A percentile compares a stretch with the other conserved stretches of the same genome.
Conservation (phyloP, 805 yeast genomes). For the Nakazawaea anatomiae region DNA sequence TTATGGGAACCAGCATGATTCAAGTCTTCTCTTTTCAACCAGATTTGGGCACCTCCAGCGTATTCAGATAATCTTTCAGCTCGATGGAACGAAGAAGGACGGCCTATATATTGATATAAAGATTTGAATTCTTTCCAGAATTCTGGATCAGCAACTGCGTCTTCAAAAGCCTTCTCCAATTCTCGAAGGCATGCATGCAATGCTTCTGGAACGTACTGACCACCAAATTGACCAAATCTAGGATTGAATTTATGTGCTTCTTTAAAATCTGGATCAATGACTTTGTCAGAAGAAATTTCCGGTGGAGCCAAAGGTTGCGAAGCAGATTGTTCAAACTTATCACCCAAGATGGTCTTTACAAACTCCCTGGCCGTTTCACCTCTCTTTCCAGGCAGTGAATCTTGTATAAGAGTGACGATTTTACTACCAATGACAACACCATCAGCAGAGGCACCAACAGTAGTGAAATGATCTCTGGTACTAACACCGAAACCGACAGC, state of each 20-base stretch:
- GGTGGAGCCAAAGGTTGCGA: background rate
- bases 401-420: constrained; percentile 64
- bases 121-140: constrained; percentile 92
- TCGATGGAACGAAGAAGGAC: constrained; percentile 88
- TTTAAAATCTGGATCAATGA: constrained; percentile 29
- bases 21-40: constrained; percentile 97
- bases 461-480: constrained; percentile 81
- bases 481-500: constrained; percentile 98
- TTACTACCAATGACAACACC: constrained; percentile 97
- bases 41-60: constrained; percentile 93
- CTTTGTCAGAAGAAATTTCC: constrained; percentile 13
- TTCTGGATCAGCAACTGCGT: constrained; percentile 79
- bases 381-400: constrained; percentile 55
- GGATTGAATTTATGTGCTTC: constrained; percentile 68
- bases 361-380: constrained; percentile 60
- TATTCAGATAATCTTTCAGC: constrained; percentile 87
- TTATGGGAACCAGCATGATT: constrained; percentile 89
- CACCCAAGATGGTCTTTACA: constrained; percentile 63
- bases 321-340: constrained; percentile 30
- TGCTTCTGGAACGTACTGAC: constrained; percentile 98
- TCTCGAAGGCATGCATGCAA: constrained; percentile 86
- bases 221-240: constrained; percentile 93
- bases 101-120: constrained; percentile 87
- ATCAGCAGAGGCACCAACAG: constrained; percentile 78
- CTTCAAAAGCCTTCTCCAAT: constrained; percentile 81